Evolutionary conservation across 352 stramenopile species (phyloP).

Genomic region (Saprolegnia diclina): DNA sequence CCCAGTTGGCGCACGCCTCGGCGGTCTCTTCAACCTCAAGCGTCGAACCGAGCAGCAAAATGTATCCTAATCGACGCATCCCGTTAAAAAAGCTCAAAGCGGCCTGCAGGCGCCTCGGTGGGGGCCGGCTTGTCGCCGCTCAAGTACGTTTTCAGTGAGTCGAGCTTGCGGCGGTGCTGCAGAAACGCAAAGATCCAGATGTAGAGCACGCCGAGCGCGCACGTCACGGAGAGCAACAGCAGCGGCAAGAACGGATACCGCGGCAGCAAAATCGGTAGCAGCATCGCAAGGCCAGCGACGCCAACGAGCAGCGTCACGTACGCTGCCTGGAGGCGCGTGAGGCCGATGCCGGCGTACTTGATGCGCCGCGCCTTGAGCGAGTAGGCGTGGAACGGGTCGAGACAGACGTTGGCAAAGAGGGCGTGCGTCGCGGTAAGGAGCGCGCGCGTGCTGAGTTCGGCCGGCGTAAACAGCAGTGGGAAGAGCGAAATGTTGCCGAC

Average conservation of each 20-base stretch:
- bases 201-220: constrained; percentile 70
- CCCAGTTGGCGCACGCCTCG: neutral
- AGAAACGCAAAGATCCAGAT: constrained; percentile 57
- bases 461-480: constrained; percentile 75
- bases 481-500: constrained; percentile 76
- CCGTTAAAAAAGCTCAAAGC: constrained; percentile 3
- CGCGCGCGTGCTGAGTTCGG: constrained; percentile 70
- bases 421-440: constrained; percentile 57
- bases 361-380: constrained; percentile 66
- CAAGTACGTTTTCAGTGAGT: constrained; percentile 63
- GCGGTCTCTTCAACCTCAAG: neutral
- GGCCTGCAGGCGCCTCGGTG: neutral
- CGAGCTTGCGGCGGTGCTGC: constrained; percentile 62
- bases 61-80: too few relatives aligned
- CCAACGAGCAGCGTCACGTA: constrained; percentile 39
- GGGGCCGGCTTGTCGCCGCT: constrained; percentile 25
- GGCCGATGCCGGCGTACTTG: constrained; percentile 49
- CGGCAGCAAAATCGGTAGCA: constrained; percentile 50
- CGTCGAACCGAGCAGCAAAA: too few relatives aligned
- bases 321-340: constrained; percentile 48
- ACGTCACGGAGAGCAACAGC: constrained; percentile 69
- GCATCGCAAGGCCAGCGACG: constrained; percentile 35
- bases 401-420: constrained; percentile 51
- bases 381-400: constrained; percentile 62
- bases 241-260: constrained; percentile 71